Evolutionary conservation across 2,329 filamentous ascomycete genomes (phyloP).

Genomic region (Nemania bipapillata): DNA sequence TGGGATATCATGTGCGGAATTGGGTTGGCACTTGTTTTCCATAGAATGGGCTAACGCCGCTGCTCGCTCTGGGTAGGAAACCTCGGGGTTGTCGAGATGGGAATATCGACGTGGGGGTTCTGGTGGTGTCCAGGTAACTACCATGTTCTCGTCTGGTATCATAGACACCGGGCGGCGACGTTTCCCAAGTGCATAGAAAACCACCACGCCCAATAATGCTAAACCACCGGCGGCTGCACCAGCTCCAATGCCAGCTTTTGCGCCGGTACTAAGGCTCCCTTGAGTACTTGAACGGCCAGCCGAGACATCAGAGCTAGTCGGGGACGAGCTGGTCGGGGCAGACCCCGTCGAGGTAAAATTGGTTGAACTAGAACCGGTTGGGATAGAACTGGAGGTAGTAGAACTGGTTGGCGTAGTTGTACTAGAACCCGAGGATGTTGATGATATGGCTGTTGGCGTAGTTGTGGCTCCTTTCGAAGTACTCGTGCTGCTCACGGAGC

Average conservation of each 20-base stretch:
- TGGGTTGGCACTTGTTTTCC: slow-evolving; percentile 6
- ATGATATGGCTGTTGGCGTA: not conserved
- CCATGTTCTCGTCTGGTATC: not conserved
- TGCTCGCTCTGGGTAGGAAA: slow-evolving; percentile 22
- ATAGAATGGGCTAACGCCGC: slow-evolving; percentile 21
- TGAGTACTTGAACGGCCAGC: not conserved
- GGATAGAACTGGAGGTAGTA: not conserved
- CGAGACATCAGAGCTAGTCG: not conserved
- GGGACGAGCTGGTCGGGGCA: not conserved
- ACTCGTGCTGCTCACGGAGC: not conserved
- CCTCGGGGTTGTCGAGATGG: slow-evolving; percentile 14
- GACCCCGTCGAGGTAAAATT: not conserved
- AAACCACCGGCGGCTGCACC: slow-evolving; percentile 8
- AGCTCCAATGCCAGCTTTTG: slow-evolving; percentile 21
- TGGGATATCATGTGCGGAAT: not conserved
- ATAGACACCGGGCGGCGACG: slow-evolving; percentile 3
- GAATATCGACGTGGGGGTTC: slow-evolving; percentile 16
- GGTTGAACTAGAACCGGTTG: not conserved
- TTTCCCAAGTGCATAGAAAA: slow-evolving; percentile 22
- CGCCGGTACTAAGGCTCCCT: slow-evolving; percentile 9
- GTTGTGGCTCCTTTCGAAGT: not conserved
- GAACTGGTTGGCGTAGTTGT: not conserved
- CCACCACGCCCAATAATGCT: slow-evolving; percentile 10
- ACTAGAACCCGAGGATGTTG: not conserved
- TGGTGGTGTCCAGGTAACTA: slow-evolving; percentile 7